Conservation (phyloP, 495 filamentous ascomycete genomes). For the Penicillium bialowiezense region DNA sequence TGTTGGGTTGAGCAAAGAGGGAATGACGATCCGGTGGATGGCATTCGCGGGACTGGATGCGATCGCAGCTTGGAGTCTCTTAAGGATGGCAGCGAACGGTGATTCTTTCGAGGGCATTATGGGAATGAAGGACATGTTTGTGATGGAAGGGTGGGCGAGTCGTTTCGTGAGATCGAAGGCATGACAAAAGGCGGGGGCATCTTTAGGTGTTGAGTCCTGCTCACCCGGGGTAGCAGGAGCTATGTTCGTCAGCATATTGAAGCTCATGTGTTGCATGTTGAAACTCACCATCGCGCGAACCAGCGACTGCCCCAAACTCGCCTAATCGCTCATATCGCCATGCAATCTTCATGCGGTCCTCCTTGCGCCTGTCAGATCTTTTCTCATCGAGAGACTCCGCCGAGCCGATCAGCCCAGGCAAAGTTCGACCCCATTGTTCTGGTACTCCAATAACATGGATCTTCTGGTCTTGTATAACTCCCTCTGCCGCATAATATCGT, state of each 20-base stretch:
- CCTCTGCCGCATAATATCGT: conserved; percentile 89
- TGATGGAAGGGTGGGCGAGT: conserved; percentile 56
- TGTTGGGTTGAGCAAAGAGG: conserved; percentile 77
- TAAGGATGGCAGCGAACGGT: conserved; percentile 63
- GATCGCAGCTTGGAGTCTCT: conserved; percentile 57
- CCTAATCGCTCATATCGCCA: conserved; percentile 93
- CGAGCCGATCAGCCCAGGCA: conserved; percentile 68
- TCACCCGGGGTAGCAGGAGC: conserved; percentile 27
- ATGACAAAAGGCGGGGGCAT: conserved; percentile 67
- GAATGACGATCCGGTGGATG: conserved; percentile 82
- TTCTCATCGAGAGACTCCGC: conserved; percentile 45
- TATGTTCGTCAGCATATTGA: conserved; percentile 19
- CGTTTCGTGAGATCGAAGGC: conserved; percentile 88
- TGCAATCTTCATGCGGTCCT: conserved; percentile 95
- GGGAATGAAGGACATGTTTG: conserved; percentile 57
- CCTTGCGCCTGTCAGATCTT: conserved; percentile 33
- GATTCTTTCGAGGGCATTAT: conserved; percentile 50
- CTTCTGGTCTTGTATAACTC: conserved; percentile 84
- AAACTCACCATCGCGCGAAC: conserved; percentile 50
- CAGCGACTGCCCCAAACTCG: conserved; percentile 54
- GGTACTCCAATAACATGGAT: conserved; percentile 80
- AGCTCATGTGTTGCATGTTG: not conserved
- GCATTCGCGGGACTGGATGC: conserved; percentile 51
- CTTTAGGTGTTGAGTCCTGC: conserved; percentile 19
- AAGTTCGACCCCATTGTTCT: conserved; percentile 75